Evolutionary conservation across 257 asterid species (phyloP).

Genomic region (Scutellaria baicalensis): DNA sequence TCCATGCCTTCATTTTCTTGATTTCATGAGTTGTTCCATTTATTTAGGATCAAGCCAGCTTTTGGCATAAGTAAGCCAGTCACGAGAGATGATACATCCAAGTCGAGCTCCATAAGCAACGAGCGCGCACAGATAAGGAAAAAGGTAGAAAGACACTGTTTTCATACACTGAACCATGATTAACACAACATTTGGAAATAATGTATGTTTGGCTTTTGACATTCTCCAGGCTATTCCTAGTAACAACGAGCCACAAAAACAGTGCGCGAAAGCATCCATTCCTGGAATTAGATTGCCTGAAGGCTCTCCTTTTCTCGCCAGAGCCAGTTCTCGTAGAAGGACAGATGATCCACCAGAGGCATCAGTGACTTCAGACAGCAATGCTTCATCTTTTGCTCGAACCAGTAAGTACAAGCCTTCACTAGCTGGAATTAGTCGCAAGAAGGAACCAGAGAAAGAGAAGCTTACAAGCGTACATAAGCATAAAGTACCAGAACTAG

Average conservation of each 20-base stretch:
- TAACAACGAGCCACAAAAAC: slow-evolving; percentile 19
- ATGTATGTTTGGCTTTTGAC: not conserved
- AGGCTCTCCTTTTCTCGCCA: slow-evolving; percentile 4
- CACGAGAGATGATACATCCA: slow-evolving; percentile 24
- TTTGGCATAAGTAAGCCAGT: slow-evolving; percentile 16
- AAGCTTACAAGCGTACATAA: slow-evolving; percentile 11
- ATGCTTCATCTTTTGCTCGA: slow-evolving; percentile 20
- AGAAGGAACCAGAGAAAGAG: slow-evolving; percentile 14
- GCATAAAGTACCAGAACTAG: slow-evolving; percentile 9
- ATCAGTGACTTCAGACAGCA: slow-evolving; percentile 24
- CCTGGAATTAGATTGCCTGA: slow-evolving; percentile 19
- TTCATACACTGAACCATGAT: not conserved
- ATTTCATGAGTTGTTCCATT: slow-evolving; percentile 7
- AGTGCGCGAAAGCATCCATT: slow-evolving; percentile 12
- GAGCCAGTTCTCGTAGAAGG: slow-evolving; percentile 2
- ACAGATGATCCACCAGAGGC: not conserved
- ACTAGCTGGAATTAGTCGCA: slow-evolving; percentile 11
- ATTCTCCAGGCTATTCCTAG: slow-evolving; percentile 28
- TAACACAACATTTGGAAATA: too few relatives aligned
- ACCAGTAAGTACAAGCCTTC: not conserved
- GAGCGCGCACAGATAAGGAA: slow-evolving; percentile 13
- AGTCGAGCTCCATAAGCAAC: not conserved
- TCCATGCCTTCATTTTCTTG: not conserved
- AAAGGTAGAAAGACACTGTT: slow-evolving; percentile 27
- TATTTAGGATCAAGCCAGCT: slow-evolving; percentile 28